A percentile compares a stretch with the other conserved stretches of the same genome.
phyloP scores from a whole-genome alignment of 495 filamentous ascomycete genomes.

The Aspergillus incahuasiensis region DNA sequence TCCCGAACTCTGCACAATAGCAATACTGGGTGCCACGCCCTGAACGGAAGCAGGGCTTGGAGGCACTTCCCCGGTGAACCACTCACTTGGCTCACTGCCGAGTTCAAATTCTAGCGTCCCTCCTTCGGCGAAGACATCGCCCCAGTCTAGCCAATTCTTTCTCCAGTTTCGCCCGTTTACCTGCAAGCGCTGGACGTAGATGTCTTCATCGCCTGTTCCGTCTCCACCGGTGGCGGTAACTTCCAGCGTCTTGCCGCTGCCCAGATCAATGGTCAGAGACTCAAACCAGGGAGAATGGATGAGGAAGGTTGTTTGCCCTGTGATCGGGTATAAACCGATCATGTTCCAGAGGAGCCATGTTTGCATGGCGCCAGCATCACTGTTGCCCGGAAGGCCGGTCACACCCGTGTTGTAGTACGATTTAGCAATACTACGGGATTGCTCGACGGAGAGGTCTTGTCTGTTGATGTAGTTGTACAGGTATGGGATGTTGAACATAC shows the following conservation, averaged over 20 bases:
- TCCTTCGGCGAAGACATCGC: constrained; percentile 51
- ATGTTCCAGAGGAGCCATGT: constrained; percentile 59
- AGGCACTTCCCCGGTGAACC: constrained; percentile 47
- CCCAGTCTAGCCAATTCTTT: constrained; percentile 51
- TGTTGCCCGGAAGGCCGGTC: constrained; percentile 52
- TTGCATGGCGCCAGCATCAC: constrained; percentile 57
- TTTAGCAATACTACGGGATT: constrained; percentile 36
- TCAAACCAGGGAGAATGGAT: constrained; percentile 55
- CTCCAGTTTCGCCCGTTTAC: constrained; percentile 48
- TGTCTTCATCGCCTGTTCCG: constrained; percentile 32
- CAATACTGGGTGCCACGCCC: neutral
- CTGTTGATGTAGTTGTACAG: constrained; percentile 64
- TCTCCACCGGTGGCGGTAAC: constrained; percentile 44
- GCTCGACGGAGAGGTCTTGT: constrained; percentile 48
- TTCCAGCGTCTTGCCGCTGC: constrained; percentile 37
- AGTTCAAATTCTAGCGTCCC: constrained; percentile 53
- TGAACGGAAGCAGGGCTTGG: constrained; percentile 47
- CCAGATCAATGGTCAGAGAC: constrained; percentile 45
- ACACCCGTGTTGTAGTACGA: constrained; percentile 31
- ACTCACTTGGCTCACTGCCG: constrained; percentile 38
- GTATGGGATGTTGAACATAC: constrained; percentile 63
- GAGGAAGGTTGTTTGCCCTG: constrained; percentile 51
- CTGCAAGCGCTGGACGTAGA: constrained; percentile 45
- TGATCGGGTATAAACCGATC: constrained; percentile 55
- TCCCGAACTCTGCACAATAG: neutral